Conservation (phyloP, 495 filamentous ascomycete species). For the Penicillium manginii region DNA sequence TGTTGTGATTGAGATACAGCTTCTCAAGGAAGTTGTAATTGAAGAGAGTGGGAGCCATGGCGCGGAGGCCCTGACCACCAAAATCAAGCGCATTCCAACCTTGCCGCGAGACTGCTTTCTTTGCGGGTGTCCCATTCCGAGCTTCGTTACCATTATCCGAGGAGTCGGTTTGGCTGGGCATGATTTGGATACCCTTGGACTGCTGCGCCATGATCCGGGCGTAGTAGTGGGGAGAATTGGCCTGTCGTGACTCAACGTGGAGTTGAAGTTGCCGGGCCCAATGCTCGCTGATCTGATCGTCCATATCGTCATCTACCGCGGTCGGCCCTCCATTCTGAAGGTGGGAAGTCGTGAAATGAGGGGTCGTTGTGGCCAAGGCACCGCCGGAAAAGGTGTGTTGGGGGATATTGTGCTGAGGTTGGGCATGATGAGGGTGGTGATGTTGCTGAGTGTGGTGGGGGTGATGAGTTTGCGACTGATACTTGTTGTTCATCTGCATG, state of each 20-base stretch:
- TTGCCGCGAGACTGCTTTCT: constrained; percentile 66
- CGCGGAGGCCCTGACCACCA: constrained; percentile 87
- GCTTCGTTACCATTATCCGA: constrained; percentile 65
- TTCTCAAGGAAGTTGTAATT: constrained; percentile 84
- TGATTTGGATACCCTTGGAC: constrained; percentile 62
- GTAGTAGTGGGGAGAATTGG: constrained; percentile 67
- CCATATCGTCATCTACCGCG: constrained; percentile 58
- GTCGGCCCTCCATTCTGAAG: constrained; percentile 74
- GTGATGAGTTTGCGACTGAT: constrained; percentile 68
- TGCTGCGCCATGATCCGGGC: constrained; percentile 61
- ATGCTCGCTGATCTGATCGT: constrained; percentile 73
- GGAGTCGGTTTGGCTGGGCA: constrained; percentile 59
- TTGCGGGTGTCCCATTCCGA: constrained; percentile 60
- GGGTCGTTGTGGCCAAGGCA: constrained; percentile 70
- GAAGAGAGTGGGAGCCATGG: constrained; percentile 78
- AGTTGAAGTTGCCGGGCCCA: constrained; percentile 88
- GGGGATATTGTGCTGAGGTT: constrained; percentile 63
- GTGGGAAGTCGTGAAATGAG: constrained; percentile 71
- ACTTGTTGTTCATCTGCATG: constrained; percentile 72
- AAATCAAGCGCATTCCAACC: constrained; percentile 92
- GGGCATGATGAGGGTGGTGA: constrained; percentile 73
- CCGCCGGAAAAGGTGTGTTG: constrained; percentile 82
- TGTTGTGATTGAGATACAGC: constrained; percentile 90
- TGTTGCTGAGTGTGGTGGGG: constrained; percentile 79
- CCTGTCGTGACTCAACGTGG: constrained; percentile 69